Conservation (phyloP, 371 early-diverging fungal genomes). For the Blakeslea trispora region DNA sequence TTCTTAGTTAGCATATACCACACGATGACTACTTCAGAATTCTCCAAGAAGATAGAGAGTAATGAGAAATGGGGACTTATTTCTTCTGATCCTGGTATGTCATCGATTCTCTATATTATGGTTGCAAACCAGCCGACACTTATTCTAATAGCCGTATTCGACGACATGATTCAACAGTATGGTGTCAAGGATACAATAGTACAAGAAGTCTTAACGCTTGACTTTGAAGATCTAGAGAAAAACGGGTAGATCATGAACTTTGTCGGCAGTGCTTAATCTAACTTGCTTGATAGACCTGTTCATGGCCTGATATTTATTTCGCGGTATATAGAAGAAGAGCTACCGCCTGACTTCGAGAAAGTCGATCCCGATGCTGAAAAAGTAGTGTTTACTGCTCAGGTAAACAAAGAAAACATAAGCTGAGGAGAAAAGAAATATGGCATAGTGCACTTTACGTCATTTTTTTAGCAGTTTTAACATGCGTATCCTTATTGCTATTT, state of each 20-base stretch:
- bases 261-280: neutral
- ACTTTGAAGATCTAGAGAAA: slow-evolving; percentile 12
- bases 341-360: neutral
- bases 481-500: neutral
- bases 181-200: slow-evolving; percentile 13
- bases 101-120: neutral
- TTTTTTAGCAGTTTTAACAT: no score
- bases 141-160: slow-evolving; percentile 9
- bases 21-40: neutral
- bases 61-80: slow-evolving; percentile 19
- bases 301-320: slow-evolving; percentile 22
- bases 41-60: no score
- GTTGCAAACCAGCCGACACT: neutral
- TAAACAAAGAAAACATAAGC: slow-evolving; percentile 3
- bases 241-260: slow-evolving; percentile 8
- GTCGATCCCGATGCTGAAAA: neutral
- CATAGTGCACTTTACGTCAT: no score
- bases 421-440: no score
- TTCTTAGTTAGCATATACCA: no score
- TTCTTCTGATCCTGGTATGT: slow-evolving; percentile 26
- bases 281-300: slow-evolving; percentile 6
- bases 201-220: slow-evolving; percentile 14
- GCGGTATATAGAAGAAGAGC: slow-evolving; percentile 12
- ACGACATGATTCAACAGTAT: slow-evolving; percentile 23
- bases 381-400: slow-evolving; percentile 19